Conservation (phyloP, 179 eudicot species). For the Heliamphora pulchella region DNA sequence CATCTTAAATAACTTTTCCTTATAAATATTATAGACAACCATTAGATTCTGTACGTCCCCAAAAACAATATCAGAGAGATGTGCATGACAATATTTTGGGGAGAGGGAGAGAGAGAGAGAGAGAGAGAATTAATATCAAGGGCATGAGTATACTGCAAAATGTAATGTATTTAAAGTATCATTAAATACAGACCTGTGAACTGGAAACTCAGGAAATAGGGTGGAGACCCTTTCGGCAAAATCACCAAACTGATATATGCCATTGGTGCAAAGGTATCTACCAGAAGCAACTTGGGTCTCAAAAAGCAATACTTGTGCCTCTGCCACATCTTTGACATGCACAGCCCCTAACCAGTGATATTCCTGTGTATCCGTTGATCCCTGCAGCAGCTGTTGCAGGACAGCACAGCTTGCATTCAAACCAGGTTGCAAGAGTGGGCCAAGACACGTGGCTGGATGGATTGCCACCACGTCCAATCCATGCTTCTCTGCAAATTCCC, state of each 20-base stretch:
- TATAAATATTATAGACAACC: neutral
- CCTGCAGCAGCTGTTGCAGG: conserved; percentile 61
- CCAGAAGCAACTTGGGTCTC: conserved; percentile 74
- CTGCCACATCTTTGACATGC: conserved; percentile 83
- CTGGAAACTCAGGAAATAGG: conserved; percentile 66
- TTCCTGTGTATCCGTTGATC: conserved; percentile 74
- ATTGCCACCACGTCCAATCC: conserved; percentile 65
- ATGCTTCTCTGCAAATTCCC: conserved; percentile 66
- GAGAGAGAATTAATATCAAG: neutral
- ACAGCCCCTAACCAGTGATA: conserved; percentile 86
- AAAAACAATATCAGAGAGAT: neutral
- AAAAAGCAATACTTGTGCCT: conserved; percentile 63
- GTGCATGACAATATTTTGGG: neutral
- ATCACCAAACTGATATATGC: conserved; percentile 77
- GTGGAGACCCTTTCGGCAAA: conserved; percentile 61
- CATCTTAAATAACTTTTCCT: neutral
- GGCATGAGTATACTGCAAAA: neutral
- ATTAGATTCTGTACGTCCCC: neutral
- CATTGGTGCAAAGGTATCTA: conserved; percentile 81
- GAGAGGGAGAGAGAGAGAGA: neutral
- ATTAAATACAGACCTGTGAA: conserved; percentile 52
- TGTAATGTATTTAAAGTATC: neutral
- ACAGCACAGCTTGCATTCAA: conserved; percentile 86
- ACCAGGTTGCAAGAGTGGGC: conserved; percentile 69
- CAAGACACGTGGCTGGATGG: conserved; percentile 81